Evolutionary conservation across 2,329 filamentous ascomycete genomes (phyloP).

Genomic region (Canariomyces notabilis): DNA sequence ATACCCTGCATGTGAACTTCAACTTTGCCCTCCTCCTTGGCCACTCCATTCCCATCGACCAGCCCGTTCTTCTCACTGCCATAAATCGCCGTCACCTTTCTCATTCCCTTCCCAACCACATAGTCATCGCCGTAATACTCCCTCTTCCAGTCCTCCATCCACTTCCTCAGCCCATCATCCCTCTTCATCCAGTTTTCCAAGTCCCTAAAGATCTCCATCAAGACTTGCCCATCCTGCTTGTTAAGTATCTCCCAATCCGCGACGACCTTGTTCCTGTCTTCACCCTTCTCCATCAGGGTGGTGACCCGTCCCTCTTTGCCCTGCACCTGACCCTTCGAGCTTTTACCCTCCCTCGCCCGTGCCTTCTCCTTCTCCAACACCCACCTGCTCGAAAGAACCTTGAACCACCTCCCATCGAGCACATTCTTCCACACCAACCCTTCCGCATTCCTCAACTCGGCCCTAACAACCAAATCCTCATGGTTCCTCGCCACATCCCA

Average conservation of each 20-base stretch:
- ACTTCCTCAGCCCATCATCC: conserved; percentile 5
- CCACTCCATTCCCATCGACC: neutral
- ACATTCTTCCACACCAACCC: conserved; percentile 29
- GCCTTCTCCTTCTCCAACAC: conserved; percentile 18
- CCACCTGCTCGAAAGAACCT: conserved; percentile 25
- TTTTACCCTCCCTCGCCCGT: neutral
- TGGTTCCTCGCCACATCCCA: conserved; percentile 18
- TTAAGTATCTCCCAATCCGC: neutral
- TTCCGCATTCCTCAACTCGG: conserved; percentile 21
- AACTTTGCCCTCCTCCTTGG: neutral
- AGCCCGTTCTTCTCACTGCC: neutral
- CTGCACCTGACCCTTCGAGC: neutral
- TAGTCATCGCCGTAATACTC: neutral
- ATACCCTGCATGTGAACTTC: no score
- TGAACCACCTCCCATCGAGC: conserved; percentile 25
- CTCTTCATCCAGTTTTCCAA: conserved; percentile 1
- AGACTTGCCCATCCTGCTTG: neutral
- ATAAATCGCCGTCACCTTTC: neutral
- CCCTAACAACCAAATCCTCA: conserved; percentile 21
- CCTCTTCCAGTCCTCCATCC: conserved; percentile 5
- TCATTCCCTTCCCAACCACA: neutral
- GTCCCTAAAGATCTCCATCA: neutral
- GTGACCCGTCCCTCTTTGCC: neutral
- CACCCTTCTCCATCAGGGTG: neutral
- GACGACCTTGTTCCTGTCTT: neutral